Percentiles rank a stretch among this genome's conserved stretches.
Conservation (phyloP, 2,329 filamentous ascomycete species). For the Scytalidium lignicola region DNA sequence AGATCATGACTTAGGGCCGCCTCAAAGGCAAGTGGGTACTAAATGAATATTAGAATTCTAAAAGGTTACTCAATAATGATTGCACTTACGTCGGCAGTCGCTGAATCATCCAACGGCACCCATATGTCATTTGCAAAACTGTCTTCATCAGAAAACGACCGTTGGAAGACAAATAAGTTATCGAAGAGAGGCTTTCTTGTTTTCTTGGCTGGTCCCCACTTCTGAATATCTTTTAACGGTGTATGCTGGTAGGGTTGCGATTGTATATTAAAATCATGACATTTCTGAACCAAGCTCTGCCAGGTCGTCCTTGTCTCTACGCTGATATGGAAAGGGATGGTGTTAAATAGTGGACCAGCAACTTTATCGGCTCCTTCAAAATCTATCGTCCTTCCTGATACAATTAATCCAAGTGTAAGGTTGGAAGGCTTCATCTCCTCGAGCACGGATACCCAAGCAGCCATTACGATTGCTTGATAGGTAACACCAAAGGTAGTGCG, state of each 20-base stretch:
- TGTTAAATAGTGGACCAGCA: constrained; percentile 87
- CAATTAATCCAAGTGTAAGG: constrained; percentile 63
- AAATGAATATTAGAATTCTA: constrained; percentile 12
- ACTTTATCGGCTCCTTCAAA: constrained; percentile 59
- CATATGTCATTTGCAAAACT: constrained; percentile 42
- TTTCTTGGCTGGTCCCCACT: constrained; percentile 59
- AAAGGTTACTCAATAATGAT: neutral
- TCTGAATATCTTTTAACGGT: constrained; percentile 72
- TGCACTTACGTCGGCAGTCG: constrained; percentile 29
- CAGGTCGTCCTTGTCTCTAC: constrained; percentile 45
- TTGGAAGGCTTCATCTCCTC: constrained; percentile 41
- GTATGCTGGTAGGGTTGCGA: constrained; percentile 73
- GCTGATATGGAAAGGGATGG: constrained; percentile 63
- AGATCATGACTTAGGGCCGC: constrained; percentile 48
- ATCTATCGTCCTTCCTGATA: constrained; percentile 72
- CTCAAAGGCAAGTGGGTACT: constrained; percentile 67
- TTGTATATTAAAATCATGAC: constrained; percentile 66
- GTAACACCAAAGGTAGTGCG: constrained; percentile 64
- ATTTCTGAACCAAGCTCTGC: constrained; percentile 53
- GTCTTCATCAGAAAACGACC: constrained; percentile 30
- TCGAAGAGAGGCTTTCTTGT: constrained; percentile 64
- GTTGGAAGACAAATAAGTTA: constrained; percentile 76
- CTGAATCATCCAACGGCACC: constrained; percentile 40
- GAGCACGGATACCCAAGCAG: constrained; percentile 64
- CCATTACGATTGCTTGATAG: constrained; percentile 73